phyloP scores from a whole-genome alignment of 352 stramenopile species.

The Pythium graminicola region DNA sequence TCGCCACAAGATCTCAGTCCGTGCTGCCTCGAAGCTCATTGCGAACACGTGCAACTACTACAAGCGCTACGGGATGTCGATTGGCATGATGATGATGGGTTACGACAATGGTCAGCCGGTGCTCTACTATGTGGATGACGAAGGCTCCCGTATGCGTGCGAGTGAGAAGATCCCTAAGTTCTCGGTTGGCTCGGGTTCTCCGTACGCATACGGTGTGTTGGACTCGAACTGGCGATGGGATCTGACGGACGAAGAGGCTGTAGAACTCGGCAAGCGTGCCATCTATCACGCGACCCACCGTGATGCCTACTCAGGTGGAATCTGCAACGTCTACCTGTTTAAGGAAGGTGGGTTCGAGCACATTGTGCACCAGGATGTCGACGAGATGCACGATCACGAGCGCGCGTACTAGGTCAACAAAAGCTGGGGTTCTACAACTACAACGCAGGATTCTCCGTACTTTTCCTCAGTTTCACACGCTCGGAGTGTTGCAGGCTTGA shows the following conservation, averaged over 20 bases:
- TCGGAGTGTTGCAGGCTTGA: no score
- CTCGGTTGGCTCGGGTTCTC: conserved; percentile 97
- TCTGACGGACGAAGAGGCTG: conserved; percentile 97
- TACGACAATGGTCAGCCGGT: conserved; percentile 97
- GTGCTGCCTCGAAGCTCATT: conserved; percentile 97
- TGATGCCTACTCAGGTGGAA: conserved; percentile 97
- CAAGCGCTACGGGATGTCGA: conserved; percentile 89
- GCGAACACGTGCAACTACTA: conserved; percentile 98
- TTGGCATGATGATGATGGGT: conserved; percentile 99
- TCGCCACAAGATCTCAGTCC: conserved; percentile 98
- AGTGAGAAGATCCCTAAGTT: conserved; percentile 95
- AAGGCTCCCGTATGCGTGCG: conserved; percentile 96
- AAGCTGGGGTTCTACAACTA: no score
- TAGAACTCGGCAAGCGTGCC: conserved; percentile 97
- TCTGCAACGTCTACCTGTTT: conserved; percentile 96
- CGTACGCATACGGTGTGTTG: conserved; percentile 99
- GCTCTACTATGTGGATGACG: conserved; percentile 99
- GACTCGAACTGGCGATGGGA: conserved; percentile 96
- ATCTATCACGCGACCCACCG: conserved; percentile 99
- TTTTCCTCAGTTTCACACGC: no score
- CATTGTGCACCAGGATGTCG: conserved; percentile 96
- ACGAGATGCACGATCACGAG: conserved; percentile 95
- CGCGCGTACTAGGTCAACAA: conserved; percentile 34
- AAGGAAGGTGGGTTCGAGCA: conserved; percentile 96
- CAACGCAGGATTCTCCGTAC: no score